Evolutionary conservation across 2,329 filamentous ascomycete genomes (phyloP).

Genomic region (Mycocentrospora acerina): DNA sequence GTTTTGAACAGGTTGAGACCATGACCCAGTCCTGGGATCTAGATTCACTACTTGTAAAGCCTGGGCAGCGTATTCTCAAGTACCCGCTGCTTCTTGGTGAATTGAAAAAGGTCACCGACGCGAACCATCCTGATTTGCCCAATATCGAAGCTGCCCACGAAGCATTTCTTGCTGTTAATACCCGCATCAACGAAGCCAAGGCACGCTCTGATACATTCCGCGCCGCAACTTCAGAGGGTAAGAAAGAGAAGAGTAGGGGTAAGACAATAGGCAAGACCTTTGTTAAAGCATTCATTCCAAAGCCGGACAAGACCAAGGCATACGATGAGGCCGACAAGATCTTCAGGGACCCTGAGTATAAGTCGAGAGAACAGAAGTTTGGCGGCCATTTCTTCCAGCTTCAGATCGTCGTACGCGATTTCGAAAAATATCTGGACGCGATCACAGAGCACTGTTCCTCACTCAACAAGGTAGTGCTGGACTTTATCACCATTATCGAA

Average conservation of each 20-base stretch:
- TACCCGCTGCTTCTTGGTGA: constrained; percentile 85
- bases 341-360: constrained; percentile 79
- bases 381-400: constrained; percentile 89
- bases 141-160: constrained; percentile 71
- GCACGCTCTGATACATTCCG: constrained; percentile 85
- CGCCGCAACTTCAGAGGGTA: constrained; percentile 36
- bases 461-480: constrained; percentile 76
- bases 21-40: constrained; percentile 93
- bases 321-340: constrained; percentile 63
- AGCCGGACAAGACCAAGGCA: constrained; percentile 80
- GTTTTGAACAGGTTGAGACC: constrained; percentile 87
- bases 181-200: constrained; percentile 88
- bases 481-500: constrained; percentile 80
- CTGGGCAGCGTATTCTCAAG: constrained; percentile 90
- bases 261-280: constrained; percentile 65
- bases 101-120: constrained; percentile 75
- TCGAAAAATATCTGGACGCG: constrained; percentile 89
- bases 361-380: constrained; percentile 80
- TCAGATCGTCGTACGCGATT: constrained; percentile 88
- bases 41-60: constrained; percentile 95
- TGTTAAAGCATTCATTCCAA: constrained; percentile 85
- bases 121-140: constrained; percentile 78
- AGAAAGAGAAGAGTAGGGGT: constrained; percentile 38
- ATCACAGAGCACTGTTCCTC: constrained; percentile 77
- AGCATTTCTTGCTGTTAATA: constrained; percentile 63